Evolutionary conservation across 1,284 basidiomycete genomes (phyloP).

Genomic region (Hemileccinum hortonii): DNA sequence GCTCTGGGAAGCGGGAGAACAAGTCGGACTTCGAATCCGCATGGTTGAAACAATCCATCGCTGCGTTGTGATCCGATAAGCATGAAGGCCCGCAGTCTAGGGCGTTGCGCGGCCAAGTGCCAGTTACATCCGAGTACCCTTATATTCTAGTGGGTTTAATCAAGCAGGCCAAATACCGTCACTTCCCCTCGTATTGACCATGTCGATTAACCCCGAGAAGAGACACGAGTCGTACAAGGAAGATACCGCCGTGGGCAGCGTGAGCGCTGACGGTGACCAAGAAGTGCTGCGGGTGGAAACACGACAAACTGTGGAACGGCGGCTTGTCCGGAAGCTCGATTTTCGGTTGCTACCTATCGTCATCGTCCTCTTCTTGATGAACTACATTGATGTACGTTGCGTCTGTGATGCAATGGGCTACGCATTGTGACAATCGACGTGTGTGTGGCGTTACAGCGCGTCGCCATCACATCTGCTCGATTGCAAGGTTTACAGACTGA

Average conservation of each 20-base stretch:
- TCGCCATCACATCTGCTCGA: conserved; percentile 57
- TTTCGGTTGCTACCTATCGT: conserved; percentile 59
- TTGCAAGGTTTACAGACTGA: conserved; percentile 62
- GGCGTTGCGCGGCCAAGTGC: not conserved
- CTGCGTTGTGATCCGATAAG: no score
- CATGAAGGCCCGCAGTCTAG: no score
- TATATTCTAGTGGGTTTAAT: conserved; percentile 5
- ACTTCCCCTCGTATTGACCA: conserved; percentile 5
- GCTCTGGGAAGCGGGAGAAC: no score
- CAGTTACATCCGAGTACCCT: not conserved
- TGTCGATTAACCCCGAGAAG: conserved; percentile 21
- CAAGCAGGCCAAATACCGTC: not conserved
- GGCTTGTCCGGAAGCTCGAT: conserved; percentile 57
- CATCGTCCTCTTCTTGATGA: conserved; percentile 63
- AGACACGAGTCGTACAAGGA: conserved; percentile 12
- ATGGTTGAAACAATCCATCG: no score
- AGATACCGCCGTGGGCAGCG: not conserved
- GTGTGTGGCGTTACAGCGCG: conserved; percentile 43
- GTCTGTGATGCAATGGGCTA: not conserved
- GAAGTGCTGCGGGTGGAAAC: conserved; percentile 6
- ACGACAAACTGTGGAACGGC: conserved; percentile 36
- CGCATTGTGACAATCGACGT: not conserved
- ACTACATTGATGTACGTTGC: conserved; percentile 61
- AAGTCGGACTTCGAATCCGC: no score
- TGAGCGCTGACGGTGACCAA: not conserved